Evolutionary conservation across 352 stramenopile genomes (phyloP).

Genomic region (Albugo laibachii): DNA sequence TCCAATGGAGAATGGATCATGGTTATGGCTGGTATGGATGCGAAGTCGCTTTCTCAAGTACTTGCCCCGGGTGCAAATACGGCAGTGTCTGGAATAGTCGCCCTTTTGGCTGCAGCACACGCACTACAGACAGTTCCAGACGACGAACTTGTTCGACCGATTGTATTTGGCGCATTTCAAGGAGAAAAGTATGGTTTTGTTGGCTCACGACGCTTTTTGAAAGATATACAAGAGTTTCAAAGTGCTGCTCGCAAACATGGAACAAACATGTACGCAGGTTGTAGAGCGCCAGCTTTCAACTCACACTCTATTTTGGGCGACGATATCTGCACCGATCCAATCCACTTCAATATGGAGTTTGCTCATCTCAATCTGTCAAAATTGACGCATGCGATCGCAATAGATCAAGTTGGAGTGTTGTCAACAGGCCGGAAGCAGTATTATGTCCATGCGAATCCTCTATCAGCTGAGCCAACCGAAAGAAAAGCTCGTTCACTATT

Average conservation of each 20-base stretch:
- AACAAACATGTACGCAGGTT: slow-evolving; percentile 11
- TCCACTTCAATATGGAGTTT: slow-evolving; percentile 47
- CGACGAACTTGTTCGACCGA: slow-evolving; percentile 35
- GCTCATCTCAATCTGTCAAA: slow-evolving; percentile 21
- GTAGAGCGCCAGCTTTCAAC: slow-evolving; percentile 17
- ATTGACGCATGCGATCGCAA: slow-evolving; percentile 49
- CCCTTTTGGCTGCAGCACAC: slow-evolving; percentile 45
- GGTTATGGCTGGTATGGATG: slow-evolving; percentile 66
- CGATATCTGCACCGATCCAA: slow-evolving; percentile 43
- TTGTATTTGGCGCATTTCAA: slow-evolving; percentile 71
- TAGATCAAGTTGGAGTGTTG: slow-evolving; percentile 55
- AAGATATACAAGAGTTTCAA: slow-evolving; percentile 32
- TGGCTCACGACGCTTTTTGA: slow-evolving; percentile 53
- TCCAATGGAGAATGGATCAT: slow-evolving; percentile 27
- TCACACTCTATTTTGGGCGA: slow-evolving; percentile 31
- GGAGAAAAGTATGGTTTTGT: slow-evolving; percentile 69
- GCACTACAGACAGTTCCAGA: slow-evolving; percentile 45
- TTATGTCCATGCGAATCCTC: slow-evolving; percentile 46
- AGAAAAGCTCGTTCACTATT: background rate
- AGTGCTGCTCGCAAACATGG: slow-evolving; percentile 12
- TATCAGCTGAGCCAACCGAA: slow-evolving; percentile 21
- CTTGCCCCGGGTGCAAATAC: slow-evolving; percentile 52
- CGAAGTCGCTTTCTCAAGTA: slow-evolving; percentile 43
- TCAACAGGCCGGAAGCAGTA: slow-evolving; percentile 25
- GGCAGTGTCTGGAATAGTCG: slow-evolving; percentile 44